These are phyloP conservation scores for Drechslera avenae DNA, from an alignment of 2,329 filamentous ascomycete species.

Conservation along the genomic window DNA sequence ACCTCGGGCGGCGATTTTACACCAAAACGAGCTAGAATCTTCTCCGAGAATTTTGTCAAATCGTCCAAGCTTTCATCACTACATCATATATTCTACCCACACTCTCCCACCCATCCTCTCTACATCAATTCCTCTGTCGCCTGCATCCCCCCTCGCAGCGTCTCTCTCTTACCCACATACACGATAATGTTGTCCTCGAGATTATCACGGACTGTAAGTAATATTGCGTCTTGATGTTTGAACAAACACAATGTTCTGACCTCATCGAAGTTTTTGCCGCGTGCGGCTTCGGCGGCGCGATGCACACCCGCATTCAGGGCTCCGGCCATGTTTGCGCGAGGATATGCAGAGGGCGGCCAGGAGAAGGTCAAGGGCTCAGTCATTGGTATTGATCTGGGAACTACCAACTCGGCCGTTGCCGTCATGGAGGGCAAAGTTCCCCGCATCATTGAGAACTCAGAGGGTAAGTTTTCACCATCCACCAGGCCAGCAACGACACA, in stretches of 20 bases:
- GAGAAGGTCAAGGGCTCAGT: conserved; percentile 93
- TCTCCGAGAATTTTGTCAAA: conserved; percentile 34
- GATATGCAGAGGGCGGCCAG: conserved; percentile 73
- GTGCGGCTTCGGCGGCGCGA: conserved; percentile 71
- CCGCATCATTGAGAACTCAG: conserved; percentile 96
- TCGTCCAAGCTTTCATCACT: conserved; percentile 36
- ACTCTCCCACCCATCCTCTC: conserved; percentile 25
- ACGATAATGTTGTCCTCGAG: conserved; percentile 49
- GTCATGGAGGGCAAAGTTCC: conserved; percentile 96
- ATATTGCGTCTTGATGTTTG: conserved; percentile 1
- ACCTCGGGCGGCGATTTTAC: conserved; percentile 22
- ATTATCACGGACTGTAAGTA: conserved; percentile 50
- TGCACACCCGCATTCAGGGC: conserved; percentile 70
- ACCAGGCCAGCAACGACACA: conserved; percentile 1
- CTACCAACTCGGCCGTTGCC: conserved; percentile 96
- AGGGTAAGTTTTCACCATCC: conserved; percentile 65
- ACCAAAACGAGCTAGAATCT: conserved; percentile 32
- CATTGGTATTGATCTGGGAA: conserved; percentile 98
- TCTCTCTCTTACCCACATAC: conserved; percentile 33
- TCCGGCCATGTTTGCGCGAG: conserved; percentile 69
- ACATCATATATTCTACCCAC: conserved; percentile 35
- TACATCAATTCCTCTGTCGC: conserved; percentile 32
- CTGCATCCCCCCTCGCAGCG: conserved; percentile 39
- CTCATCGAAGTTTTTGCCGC: conserved; percentile 64
- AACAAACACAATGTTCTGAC: conserved; percentile 28